These are phyloP conservation scores for Mycosphaerelloides madeirae DNA, from an alignment of 2,329 filamentous ascomycete species.

Conservation along the genomic window DNA sequence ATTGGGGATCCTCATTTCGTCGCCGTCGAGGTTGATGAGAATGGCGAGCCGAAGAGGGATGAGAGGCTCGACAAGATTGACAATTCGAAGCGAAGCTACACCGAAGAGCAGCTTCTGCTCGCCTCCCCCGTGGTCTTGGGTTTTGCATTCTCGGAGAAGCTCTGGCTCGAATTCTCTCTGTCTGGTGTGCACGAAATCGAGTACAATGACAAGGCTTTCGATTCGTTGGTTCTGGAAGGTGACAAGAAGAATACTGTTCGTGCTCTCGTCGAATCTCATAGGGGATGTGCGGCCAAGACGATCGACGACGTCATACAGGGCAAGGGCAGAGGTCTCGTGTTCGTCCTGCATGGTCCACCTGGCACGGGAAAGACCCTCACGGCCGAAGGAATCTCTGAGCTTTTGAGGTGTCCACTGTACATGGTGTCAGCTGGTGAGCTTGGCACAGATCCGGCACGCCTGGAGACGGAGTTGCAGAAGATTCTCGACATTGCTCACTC, in stretches of 20 bases:
- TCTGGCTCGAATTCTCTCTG: constrained; percentile 84
- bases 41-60: constrained; percentile 51
- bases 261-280: constrained; percentile 78
- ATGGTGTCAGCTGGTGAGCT: constrained; percentile 79
- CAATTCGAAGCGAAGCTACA: constrained; percentile 47
- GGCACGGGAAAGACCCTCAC: constrained; percentile 88
- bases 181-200: constrained; percentile 73
- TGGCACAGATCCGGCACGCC: constrained; percentile 67
- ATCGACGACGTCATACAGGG: constrained; percentile 70
- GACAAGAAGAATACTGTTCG: constrained; percentile 64
- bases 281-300: constrained; percentile 72
- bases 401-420: constrained; percentile 76
- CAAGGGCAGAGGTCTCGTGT: constrained; percentile 80
- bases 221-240: constrained; percentile 67
- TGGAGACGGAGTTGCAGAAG: constrained; percentile 74
- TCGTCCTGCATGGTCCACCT: constrained; percentile 76
- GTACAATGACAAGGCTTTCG: constrained; percentile 80
- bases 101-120: constrained; percentile 77
- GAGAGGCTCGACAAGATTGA: constrained; percentile 57
- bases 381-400: constrained; percentile 78
- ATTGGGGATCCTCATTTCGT: constrained; percentile 48
- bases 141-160: constrained; percentile 81
- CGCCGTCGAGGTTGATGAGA: constrained; percentile 52
- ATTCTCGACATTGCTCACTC: constrained; percentile 81
- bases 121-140: constrained; percentile 80